Percentiles rank a stretch among this genome's conserved stretches.
phyloP scores from a whole-genome alignment of 805 yeast genomes.

The Ogataea degrootiae region DNA sequence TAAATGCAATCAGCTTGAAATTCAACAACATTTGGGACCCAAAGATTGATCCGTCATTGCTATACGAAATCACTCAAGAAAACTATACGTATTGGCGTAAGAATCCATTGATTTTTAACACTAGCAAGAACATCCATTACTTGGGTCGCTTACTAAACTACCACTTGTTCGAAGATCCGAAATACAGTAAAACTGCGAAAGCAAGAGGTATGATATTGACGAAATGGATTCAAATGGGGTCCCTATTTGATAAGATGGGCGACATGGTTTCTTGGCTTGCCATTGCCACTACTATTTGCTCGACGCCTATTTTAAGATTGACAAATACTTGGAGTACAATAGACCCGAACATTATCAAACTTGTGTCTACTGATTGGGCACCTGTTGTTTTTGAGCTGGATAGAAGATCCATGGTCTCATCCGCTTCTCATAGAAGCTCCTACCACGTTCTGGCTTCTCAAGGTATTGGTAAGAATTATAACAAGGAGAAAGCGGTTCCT shows the following conservation, averaged over 20 bases:
- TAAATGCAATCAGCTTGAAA: conserved; percentile 61
- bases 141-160: conserved; percentile 63
- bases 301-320: conserved; percentile 75
- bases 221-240: conserved; percentile 85
- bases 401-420: conserved; percentile 59
- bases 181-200: conserved; percentile 29
- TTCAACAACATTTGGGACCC: conserved; percentile 76
- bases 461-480: conserved; percentile 72
- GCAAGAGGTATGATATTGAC: conserved; percentile 62
- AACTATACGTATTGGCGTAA: conserved; percentile 41
- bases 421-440: conserved; percentile 52
- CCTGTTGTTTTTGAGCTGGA: conserved; percentile 88
- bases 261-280: conserved; percentile 96
- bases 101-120: conserved; percentile 77
- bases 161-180: conserved; percentile 60
- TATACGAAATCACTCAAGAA: conserved; percentile 50
- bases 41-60: conserved; percentile 66
- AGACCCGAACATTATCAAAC: conserved; percentile 50
- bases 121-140: conserved; percentile 64
- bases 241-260: conserved; percentile 69
- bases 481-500: conserved; percentile 78
- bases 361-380: conserved; percentile 80
- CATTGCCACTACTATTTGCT: conserved; percentile 75
- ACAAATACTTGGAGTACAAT: conserved; percentile 71
- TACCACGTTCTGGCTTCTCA: conserved; percentile 81